Evolutionary conservation across 179 eudicot species (phyloP).

Genomic region (Beta lomatogona): DNA sequence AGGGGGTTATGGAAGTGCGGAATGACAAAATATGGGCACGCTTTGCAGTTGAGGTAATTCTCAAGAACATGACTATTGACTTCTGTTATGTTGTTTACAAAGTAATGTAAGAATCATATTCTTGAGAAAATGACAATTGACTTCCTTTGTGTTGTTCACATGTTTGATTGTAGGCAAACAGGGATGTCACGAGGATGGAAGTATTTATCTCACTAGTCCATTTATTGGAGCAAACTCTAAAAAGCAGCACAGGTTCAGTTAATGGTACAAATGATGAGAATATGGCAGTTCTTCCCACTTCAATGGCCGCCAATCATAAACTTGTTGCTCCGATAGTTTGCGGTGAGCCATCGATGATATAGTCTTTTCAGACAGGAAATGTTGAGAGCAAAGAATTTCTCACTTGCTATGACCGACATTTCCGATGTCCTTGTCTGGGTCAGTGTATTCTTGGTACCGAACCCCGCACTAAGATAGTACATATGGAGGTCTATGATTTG

Average conservation of each 20-base stretch:
- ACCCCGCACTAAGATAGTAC: not conserved
- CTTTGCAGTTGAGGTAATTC: slow-evolving; percentile 86
- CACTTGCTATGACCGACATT: slow-evolving; percentile 64
- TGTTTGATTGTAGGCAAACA: slow-evolving; percentile 67
- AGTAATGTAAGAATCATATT: not conserved
- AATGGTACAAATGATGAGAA: slow-evolving; percentile 36
- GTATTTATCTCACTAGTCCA: slow-evolving; percentile 77
- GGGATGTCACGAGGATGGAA: slow-evolving; percentile 93
- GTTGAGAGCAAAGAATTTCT: slow-evolving; percentile 62
- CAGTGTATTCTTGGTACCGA: not conserved
- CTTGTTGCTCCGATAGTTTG: slow-evolving; percentile 47
- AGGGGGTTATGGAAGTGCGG: slow-evolving; percentile 91
- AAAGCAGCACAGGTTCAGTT: slow-evolving; percentile 36
- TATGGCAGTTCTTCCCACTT: slow-evolving; percentile 36
- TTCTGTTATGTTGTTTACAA: not conserved
- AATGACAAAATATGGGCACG: slow-evolving; percentile 89
- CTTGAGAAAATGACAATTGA: not conserved
- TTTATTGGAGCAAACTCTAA: slow-evolving; percentile 70
- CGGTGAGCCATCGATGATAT: slow-evolving; percentile 41
- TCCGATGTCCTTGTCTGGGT: not conserved
- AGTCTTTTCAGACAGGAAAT: slow-evolving; percentile 33
- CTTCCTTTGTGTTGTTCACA: not conserved
- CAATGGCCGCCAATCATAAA: slow-evolving; percentile 46
- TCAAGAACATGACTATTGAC: not conserved
- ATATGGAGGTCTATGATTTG: slow-evolving; percentile 6